These are phyloP conservation scores for Myotisia sp. DNA, from an alignment of 2,329 filamentous ascomycete genomes.

Conservation along the genomic window DNA sequence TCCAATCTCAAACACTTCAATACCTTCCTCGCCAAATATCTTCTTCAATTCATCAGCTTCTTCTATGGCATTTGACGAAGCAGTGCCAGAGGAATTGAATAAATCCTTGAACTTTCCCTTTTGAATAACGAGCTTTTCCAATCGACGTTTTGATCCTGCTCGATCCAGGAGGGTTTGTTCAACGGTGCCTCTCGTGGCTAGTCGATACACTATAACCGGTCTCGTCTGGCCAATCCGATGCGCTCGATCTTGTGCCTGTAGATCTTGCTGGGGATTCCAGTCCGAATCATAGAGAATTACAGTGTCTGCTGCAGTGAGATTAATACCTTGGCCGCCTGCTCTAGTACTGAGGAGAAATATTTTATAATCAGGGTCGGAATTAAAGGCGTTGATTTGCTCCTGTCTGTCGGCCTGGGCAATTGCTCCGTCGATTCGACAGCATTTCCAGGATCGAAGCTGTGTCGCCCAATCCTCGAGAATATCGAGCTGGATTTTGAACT, in stretches of 20 bases:
- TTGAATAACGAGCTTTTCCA: constrained; percentile 91
- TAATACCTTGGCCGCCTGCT: constrained; percentile 95
- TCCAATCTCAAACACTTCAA: constrained; percentile 45
- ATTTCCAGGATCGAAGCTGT: constrained; percentile 61
- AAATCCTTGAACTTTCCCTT: constrained; percentile 73
- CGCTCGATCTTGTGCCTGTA: constrained; percentile 89
- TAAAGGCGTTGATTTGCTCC: constrained; percentile 59
- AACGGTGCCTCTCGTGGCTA: constrained; percentile 84
- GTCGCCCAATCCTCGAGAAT: constrained; percentile 75
- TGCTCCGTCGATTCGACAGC: constrained; percentile 81
- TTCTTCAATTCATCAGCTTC: constrained; percentile 49
- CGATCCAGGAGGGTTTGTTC: constrained; percentile 76
- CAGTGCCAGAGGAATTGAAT: constrained; percentile 40
- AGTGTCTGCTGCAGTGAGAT: constrained; percentile 95
- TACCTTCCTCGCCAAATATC: constrained; percentile 59
- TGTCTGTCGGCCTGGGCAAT: constrained; percentile 61
- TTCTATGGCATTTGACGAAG: constrained; percentile 29
- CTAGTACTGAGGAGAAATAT: constrained; percentile 82
- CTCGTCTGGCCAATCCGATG: constrained; percentile 88
- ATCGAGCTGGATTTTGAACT: constrained; percentile 89
- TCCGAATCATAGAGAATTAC: constrained; percentile 90
- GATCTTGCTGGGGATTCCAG: constrained; percentile 94
- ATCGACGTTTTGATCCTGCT: constrained; percentile 76
- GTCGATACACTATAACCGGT: constrained; percentile 83
- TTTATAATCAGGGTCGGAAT: constrained; percentile 48